Percentiles rank a stretch among this genome's conserved stretches.
Evolutionary conservation across 306 rosid genomes (phyloP).

Genomic region (Prunus mongolica): DNA sequence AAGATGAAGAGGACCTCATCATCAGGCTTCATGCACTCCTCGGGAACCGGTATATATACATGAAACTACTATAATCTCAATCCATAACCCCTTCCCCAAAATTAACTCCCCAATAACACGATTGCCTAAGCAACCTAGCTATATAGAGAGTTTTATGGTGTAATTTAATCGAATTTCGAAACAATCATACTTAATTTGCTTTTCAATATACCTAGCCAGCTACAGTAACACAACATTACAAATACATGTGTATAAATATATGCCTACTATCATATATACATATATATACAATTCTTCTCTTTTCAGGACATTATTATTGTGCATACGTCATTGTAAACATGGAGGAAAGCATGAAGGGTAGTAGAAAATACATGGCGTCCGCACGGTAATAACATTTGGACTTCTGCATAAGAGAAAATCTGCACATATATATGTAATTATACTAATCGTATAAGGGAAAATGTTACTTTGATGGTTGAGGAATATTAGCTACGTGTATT

Average conservation of each 20-base stretch:
- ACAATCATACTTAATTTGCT: background rate
- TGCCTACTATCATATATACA: background rate
- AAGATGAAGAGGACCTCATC: slow-evolving; percentile 54
- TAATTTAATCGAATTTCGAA: background rate
- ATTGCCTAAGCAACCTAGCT: background rate
- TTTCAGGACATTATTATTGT: too few species aligned
- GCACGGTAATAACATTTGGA: too few species aligned
- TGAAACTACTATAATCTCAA: background rate
- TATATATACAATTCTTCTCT: too few species aligned
- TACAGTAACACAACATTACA: background rate
- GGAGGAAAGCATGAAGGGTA: too few species aligned
- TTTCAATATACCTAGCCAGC: background rate
- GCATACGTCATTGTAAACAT: too few species aligned
- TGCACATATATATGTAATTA: background rate
- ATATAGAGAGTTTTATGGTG: background rate
- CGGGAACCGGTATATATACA: slow-evolving; percentile 37
- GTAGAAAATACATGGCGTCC: too few species aligned
- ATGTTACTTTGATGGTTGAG: too few species aligned
- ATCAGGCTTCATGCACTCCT: slow-evolving; percentile 57
- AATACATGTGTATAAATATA: background rate
- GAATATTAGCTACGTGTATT: too few species aligned
- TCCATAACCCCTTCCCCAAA: background rate
- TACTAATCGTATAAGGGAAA: background rate
- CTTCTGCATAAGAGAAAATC: too few species aligned
- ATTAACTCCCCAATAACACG: background rate